A percentile compares a stretch with the other conserved stretches of the same genome.
Evolutionary conservation across 2,329 filamentous ascomycete species (phyloP).

Genomic region (Aspergillus fischeri): DNA sequence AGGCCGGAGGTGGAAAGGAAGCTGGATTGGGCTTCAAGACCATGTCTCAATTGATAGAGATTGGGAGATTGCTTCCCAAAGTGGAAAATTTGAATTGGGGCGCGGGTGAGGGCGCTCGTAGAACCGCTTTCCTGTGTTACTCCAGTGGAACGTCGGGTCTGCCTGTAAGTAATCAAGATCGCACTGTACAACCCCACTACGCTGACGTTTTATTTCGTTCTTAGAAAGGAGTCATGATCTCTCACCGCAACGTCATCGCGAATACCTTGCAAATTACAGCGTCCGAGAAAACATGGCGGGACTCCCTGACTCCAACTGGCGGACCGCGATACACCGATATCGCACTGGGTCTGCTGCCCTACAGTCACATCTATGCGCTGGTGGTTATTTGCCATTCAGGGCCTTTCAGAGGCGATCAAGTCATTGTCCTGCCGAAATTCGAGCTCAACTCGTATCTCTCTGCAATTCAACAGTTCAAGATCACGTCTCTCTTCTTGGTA

Average conservation of each 20-base stretch:
- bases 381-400: conserved; percentile 65
- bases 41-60: conserved; percentile 60
- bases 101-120: conserved; percentile 48
- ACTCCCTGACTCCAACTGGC: conserved; percentile 26
- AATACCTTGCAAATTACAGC: conserved; percentile 63
- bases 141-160: conserved; percentile 76
- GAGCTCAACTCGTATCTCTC: conserved; percentile 63
- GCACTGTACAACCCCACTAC: background rate
- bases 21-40: conserved; percentile 53
- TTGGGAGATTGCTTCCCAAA: conserved; percentile 48
- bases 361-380: conserved; percentile 78
- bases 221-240: conserved; percentile 80
- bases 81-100: conserved; percentile 40
- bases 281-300: conserved; percentile 44
- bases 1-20: conserved; percentile 46
- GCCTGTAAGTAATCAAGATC: conserved; percentile 51
- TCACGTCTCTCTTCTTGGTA: conserved; percentile 64
- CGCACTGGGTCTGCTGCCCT: conserved; percentile 66
- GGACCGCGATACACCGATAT: conserved; percentile 51
- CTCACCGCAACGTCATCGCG: conserved; percentile 72
- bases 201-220: conserved; percentile 8
- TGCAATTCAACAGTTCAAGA: conserved; percentile 65
- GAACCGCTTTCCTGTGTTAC: conserved; percentile 73
- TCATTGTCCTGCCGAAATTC: conserved; percentile 69
- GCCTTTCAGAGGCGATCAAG: conserved; percentile 67